Evolutionary conservation across 768 basidiomycete species (phyloP), one percentile per base, ranked within the genome.

Genomic region (Porphyrellus cyaneotinctus): DNA sequence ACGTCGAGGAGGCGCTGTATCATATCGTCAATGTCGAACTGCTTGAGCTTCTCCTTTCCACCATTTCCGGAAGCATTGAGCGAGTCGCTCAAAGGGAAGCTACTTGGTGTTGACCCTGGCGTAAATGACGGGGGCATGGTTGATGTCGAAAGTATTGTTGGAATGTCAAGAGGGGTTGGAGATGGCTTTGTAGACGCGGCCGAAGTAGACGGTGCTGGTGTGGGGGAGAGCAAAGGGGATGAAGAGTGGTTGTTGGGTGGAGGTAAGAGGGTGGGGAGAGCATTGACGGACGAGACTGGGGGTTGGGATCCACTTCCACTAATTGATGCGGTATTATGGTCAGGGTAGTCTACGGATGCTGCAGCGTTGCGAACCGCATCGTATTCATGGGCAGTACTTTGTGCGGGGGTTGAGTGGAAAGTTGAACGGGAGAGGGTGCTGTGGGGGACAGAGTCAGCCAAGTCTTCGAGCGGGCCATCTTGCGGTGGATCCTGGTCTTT

Each of bases 21-120:
- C 90, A 98, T 97, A 70, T 97, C 95, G 72, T 98, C 95, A 52
- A 98, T 84, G 70, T 99, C 97, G 61, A 97, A 77, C 42, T 81
- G 83, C 66, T 79, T 84, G 53, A 76, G 74, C 70, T 78, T 85
- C 49, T 80, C 81, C 70, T 82, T 85, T 47, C 67, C 76, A 42
- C 67, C 64, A 26, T 65, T 65, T 30, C 74, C 76, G n/a, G 64
- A 37, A 52, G 69, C 55, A 54, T 64, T 59, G 24, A 68, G 48
- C 6, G 78, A 52, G 33, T 78, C 75, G 17, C 64, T 69, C 37
- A 70, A 58, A 0, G 70, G 68, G 56, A 74, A 72, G 44, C 70
- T 73, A 46, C 69, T 74, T 22, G 71, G 58, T 33, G 72, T 69
- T 28, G 82, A 83, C 28, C 77, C 80, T 18, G 83, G 80, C 32